phyloP scores from a whole-genome alignment of 805 yeast genomes.

The Metschnikowia shivogae region DNA sequence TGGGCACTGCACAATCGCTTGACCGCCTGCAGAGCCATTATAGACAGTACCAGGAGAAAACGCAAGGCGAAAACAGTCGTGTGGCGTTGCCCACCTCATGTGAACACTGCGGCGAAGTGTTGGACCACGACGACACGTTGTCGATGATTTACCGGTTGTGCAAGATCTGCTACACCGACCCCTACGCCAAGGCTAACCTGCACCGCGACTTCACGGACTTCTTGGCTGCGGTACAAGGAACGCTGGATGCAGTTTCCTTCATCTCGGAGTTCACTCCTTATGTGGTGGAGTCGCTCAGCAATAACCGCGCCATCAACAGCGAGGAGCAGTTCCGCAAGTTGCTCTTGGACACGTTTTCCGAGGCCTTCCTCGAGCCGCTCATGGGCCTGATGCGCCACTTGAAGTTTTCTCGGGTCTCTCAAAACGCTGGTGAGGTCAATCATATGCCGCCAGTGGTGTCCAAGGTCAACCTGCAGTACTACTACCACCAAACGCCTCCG shows the following conservation, averaged over 20 bases:
- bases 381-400: constrained; percentile 31
- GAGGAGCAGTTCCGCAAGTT: constrained; percentile 36
- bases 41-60: constrained; percentile 17
- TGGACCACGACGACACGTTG: constrained; percentile 24
- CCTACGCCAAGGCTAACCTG: constrained; percentile 25
- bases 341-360: constrained; percentile 31
- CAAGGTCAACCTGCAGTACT: constrained; percentile 18
- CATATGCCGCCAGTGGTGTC: constrained; percentile 16
- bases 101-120: constrained; percentile 24
- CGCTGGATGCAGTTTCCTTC: constrained; percentile 13
- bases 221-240: constrained; percentile 20
- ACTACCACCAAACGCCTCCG: constrained; percentile 18
- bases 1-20: constrained; percentile 9
- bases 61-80: constrained; percentile 17
- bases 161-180: constrained; percentile 26
- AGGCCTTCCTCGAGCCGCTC: constrained; percentile 37
- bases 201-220: constrained; percentile 27
- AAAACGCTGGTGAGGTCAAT: constrained; percentile 27
- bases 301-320: constrained; percentile 20
- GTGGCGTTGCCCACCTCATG: constrained; percentile 19
- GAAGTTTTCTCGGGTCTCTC: constrained; percentile 26
- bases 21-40: constrained; percentile 15
- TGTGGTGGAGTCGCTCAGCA: constrained; percentile 22
- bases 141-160: constrained; percentile 27
- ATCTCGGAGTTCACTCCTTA: constrained; percentile 16